Base-by-base conservation (phyloP, 2,329 filamentous ascomycete genomes). In the Talaromyces pinophilus region DNA sequence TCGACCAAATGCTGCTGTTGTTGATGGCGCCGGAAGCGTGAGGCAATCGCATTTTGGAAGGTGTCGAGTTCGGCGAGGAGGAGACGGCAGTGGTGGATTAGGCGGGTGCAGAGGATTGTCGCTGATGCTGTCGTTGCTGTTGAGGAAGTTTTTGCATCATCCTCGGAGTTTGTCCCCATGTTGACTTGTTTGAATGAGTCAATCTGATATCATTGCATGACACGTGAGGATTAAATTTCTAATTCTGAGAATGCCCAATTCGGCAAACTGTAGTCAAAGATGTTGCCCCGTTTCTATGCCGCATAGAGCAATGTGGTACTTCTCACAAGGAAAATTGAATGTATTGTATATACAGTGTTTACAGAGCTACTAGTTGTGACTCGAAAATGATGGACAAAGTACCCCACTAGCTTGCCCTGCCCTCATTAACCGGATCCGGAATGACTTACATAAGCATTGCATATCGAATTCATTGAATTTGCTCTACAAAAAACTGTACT, bases 21-120 rank as follows among this genome's bases (percentile, higher is more conserved):
- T 64, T 83, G 79, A 17, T 82, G 81, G 65, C 81, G 80, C 40
- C 80, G 80, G 48, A 78, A 74, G 3, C 73, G 74, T n/a, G 74
- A 61, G 42, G 74, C 73, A 52, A 85, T 72, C 59, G 80, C 77
- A 17, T 72, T 63, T 68, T 82, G 78, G 67, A 84, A 82, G 35
- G 78, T 70, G 57, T 81, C 77, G 17, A 85, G 71, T 69, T 85
- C 83, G 17, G 73, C 68, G 38, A 85, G 74, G 8, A 85, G 75
- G 4, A 71, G 68, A 22, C 73, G 73, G 68, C 80, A 82, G 75
- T 79, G 73, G 62, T 75, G 67, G 11, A 78, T 71, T 17, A 82
- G 76, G 19, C 73, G 70, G 7, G 70, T 64, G 5, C 76, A 75
- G 35, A 79, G 71, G 2, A 19, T 33, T 17, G 46, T 19, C 0